phyloP scores from a whole-genome alignment of 1,284 basidiomycete species.

The Pseudozyma pruni region DNA sequence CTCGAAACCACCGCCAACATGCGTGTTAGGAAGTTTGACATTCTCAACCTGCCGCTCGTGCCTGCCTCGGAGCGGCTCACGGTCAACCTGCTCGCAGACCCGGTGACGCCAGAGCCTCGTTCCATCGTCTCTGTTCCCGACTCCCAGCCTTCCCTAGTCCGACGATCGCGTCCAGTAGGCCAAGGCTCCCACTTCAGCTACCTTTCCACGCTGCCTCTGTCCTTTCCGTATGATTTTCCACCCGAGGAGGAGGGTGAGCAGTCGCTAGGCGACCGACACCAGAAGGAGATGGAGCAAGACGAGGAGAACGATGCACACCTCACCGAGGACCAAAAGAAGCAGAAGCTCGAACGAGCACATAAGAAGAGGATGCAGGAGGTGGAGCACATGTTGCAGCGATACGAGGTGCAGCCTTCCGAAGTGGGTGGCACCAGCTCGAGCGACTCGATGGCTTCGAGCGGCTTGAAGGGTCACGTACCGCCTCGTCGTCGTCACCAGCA shows the following conservation, averaged over 20 bases:
- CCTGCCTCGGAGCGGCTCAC: slow-evolving; percentile 74
- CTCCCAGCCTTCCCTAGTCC: slow-evolving; percentile 70
- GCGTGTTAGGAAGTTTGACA: slow-evolving; percentile 27
- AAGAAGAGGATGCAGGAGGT: slow-evolving; percentile 57
- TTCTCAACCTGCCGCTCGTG: slow-evolving; percentile 74
- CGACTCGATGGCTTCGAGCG: slow-evolving; percentile 1
- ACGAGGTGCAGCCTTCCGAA: slow-evolving; percentile 48
- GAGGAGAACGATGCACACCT: slow-evolving; percentile 26
- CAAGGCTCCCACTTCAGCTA: slow-evolving; percentile 80
- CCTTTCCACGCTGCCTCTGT: slow-evolving; percentile 81
- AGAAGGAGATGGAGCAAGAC: slow-evolving; percentile 29
- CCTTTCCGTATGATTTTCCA: slow-evolving; percentile 84
- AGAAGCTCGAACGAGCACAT: slow-evolving; percentile 30
- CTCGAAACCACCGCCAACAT: slow-evolving; percentile 15
- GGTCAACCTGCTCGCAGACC: slow-evolving; percentile 78
- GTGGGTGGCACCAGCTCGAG: slow-evolving; percentile 1
- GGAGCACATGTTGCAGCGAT: slow-evolving; percentile 52
- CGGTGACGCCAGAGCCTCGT: slow-evolving; percentile 72
- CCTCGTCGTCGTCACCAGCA: slow-evolving; percentile 41
- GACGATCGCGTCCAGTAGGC: slow-evolving; percentile 76
- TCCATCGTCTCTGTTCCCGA: slow-evolving; percentile 71
- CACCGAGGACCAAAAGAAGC: slow-evolving; percentile 34
- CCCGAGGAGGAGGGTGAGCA: slow-evolving; percentile 43
- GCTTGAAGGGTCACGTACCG: slow-evolving; percentile 38
- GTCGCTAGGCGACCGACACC: slow-evolving; percentile 43